Evolutionary conservation across 164 flowering plant species (phyloP), one percentile per base, ranked within the genome.

Genomic region (Annona cherimola): DNA sequence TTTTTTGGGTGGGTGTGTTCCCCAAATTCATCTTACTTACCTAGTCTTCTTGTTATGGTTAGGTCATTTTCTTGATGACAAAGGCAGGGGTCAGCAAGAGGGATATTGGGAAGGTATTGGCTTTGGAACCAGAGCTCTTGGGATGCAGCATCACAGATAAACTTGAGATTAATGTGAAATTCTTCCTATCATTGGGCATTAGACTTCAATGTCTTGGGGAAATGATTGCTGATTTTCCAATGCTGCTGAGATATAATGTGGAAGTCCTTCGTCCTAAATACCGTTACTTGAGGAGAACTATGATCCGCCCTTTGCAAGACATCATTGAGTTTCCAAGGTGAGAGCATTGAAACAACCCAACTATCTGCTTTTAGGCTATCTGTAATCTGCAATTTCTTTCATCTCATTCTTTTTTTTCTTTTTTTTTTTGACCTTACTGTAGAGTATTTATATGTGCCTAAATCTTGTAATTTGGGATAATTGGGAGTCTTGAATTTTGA

Each of bases 261-360:
- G 94, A 94, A 42, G 63, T 90, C 63, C 94, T 92, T 55, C 90
- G 93, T 41, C 97, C 97, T 64, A 94, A 94, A 83, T 94, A 94
- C 69, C 83, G 80, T 1, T 94, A 92, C 80, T 76, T 94, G 82
- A 80, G 98, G 72, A 84, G 90, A 78, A 87, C 80, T 26, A 95
- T 95, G 98, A 86, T 95, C 57, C 89, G 93, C 16, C 93, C 98
- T 35, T 69, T 93, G 81, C 72, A 84, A 69, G 99, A 93, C 80
- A 81, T 93, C 69, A 91, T 93, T 62, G 97, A 89, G 79, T 95
- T 93, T 80, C 98, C 98, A 35, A 92, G 99, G 99, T 93, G 74
- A 74, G 63, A 70, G 20, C 50, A 14, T 70, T 54, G 18, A 35
- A 19, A 4, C 41, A 55, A 61, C 57, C 45, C n/a, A 42, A 40